Percentiles rank a stretch among this genome's conserved stretches.
phyloP scores from a whole-genome alignment of 140 eudicot genomes.

The Bidens hawaiensis region DNA sequence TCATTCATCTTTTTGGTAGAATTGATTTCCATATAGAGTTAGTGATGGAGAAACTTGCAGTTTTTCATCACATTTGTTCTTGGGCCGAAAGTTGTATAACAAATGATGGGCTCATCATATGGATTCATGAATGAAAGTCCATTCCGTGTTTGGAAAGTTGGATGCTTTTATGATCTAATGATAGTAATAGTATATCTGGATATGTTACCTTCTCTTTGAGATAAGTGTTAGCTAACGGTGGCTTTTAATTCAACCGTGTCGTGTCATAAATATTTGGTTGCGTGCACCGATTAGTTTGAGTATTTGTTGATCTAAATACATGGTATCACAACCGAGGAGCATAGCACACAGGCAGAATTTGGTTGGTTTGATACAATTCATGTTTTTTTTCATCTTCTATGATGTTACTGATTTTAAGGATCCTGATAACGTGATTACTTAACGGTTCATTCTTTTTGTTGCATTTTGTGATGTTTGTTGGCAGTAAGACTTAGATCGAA shows the following conservation, averaged over 20 bases:
- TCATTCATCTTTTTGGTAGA: background rate
- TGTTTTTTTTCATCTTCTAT: background rate
- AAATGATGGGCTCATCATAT: slow-evolving; percentile 6
- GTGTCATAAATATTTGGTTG: slow-evolving; percentile 7
- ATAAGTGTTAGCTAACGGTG: slow-evolving; percentile 21
- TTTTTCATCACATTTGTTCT: too few species aligned
- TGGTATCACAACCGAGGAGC: slow-evolving; percentile 2
- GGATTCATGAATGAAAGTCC: slow-evolving; percentile 8
- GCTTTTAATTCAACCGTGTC: background rate
- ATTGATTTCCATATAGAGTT: slow-evolving; percentile 1
- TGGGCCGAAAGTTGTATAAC: background rate
- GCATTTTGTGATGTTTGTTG: slow-evolving; percentile 6
- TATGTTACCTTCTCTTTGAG: slow-evolving; percentile 10
- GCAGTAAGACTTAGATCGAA: slow-evolving; percentile 17
- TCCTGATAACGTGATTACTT: slow-evolving; percentile 5
- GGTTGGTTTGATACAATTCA: slow-evolving; percentile 5
- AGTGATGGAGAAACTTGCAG: background rate
- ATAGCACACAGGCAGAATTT: slow-evolving; percentile 7
- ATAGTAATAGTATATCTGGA: slow-evolving; percentile 7
- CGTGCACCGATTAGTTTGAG: slow-evolving; percentile 10
- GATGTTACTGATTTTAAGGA: background rate
- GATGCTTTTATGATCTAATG: background rate
- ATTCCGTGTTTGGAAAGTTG: background rate
- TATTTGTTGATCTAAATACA: slow-evolving; percentile 12
- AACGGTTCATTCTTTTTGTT: slow-evolving; percentile 7